These are phyloP conservation scores for Arabis hirsuta DNA, from an alignment of 345 rosid genomes.

Conservation along the genomic window DNA sequence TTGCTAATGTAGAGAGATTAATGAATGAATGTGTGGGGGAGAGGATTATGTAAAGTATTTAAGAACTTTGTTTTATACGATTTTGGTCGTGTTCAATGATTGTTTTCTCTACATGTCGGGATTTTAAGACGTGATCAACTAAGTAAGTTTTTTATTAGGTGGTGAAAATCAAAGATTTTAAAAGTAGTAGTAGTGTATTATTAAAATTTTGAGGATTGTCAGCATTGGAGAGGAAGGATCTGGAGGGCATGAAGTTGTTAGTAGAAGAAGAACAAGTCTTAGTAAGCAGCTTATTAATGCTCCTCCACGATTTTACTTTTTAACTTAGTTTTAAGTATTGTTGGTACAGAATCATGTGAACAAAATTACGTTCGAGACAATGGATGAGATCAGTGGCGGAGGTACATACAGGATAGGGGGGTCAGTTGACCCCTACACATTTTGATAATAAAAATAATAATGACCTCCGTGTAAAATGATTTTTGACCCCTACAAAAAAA, in stretches of 20 bases:
- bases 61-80: conserved; percentile 18
- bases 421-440: too few relatives aligned
- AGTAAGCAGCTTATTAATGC: conserved; percentile 34
- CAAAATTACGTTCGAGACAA: too few relatives aligned
- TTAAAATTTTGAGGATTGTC: conserved; percentile 31
- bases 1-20: conserved; percentile 8
- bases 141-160: conserved; percentile 18
- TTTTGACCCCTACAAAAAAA: too few relatives aligned
- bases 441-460: too few relatives aligned
- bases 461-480: too few relatives aligned
- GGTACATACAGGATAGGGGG: too few relatives aligned
- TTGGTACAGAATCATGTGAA: too few relatives aligned
- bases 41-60: conserved; percentile 16
- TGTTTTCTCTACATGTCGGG: conserved; percentile 18
- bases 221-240: conserved; percentile 39
- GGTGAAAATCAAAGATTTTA: neutral
- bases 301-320: conserved; percentile 40
- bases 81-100: conserved; percentile 21
- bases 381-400: too few relatives aligned
- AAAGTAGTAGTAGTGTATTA: conserved; percentile 15
- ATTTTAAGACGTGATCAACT: conserved; percentile 26
- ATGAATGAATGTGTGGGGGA: conserved; percentile 10
- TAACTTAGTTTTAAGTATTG: conserved; percentile 21
- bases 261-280: conserved; percentile 30
- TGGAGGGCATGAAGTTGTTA: conserved; percentile 38